Evolutionary conservation across 176 grass and related monocot species (phyloP), one percentile per base, ranked within the genome.

Genomic region (Calamus simplicifolius): DNA sequence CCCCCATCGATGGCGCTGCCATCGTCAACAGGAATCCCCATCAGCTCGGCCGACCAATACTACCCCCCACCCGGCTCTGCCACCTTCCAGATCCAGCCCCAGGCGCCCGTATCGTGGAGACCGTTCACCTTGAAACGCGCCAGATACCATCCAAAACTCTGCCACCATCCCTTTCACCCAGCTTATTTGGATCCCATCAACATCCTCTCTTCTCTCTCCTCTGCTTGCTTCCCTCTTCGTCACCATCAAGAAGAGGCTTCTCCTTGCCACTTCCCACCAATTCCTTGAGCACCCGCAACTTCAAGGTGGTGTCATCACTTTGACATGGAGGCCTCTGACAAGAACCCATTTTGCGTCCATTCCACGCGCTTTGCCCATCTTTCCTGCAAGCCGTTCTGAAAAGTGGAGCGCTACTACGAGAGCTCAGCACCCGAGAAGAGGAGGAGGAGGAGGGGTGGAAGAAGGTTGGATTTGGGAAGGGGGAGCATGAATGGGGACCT

Each of bases 261-360:
- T 16, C 35, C 21, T 19, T 3, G 4, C 76, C 75, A 70, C 71
- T 65, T 27, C 66, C 3, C 1, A 23, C 21, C 21, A 23, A 1
- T 1, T 23, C 21, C 21, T 23, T 23, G 1, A 21, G 75, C 67
- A 71, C 72, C 49, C 67, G 18, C 16, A 1, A n/a, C 29, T 59
- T 58, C 25, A 18, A 6, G 15, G 31, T 16, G 48, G 26, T 26
- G 58, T 15, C 28, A 29, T 29, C n/a, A 4, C 49, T 61, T 62
- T 30, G 58, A 29, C 15, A 67, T 52, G 29, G 49, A 57, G 21
- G 43, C 30, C 52, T 49, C 43, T 13, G 35, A 7, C 35, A 10
- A n/a, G 61, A 52, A 26, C 21, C 13, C 29, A 48, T 64, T 58
- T 66, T 68, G 19, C 19, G 19, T 35, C 52, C 71, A 35, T 75